phyloP scores from a whole-genome alignment of 2,329 filamentous ascomycete genomes.

The Fusarium fracticaudum region DNA sequence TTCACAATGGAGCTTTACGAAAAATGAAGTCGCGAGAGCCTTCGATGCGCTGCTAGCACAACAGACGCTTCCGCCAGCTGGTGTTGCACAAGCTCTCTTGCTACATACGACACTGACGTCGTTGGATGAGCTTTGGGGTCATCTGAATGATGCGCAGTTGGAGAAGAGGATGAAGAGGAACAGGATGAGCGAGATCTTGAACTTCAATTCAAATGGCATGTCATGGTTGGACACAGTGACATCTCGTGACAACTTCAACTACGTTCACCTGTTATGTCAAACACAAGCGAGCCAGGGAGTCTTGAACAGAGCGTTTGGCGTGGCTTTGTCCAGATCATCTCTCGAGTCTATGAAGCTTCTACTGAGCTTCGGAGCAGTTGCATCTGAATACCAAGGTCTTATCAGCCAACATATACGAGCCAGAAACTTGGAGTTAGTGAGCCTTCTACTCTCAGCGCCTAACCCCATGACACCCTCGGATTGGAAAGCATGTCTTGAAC shows the following conservation, averaged over 20 bases:
- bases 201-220: background rate
- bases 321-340: slow-evolving; percentile 3
- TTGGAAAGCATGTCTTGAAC: slow-evolving; percentile 1
- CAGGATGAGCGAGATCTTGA: background rate
- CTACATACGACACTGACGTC: background rate
- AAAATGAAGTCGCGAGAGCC: slow-evolving; percentile 16
- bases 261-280: slow-evolving; percentile 20
- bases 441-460: slow-evolving; percentile 3
- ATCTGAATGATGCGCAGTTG: slow-evolving; percentile 1
- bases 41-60: background rate
- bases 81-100: slow-evolving; percentile 15
- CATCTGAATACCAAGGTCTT: background rate
- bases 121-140: slow-evolving; percentile 21
- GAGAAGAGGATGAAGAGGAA: slow-evolving; percentile 27
- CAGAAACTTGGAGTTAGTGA: background rate
- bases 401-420: background rate
- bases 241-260: background rate
- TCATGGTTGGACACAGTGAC: slow-evolving; percentile 3
- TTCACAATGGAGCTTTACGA: slow-evolving; percentile 16
- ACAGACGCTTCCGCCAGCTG: background rate
- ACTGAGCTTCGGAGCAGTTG: slow-evolving; percentile 11
- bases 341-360: background rate
- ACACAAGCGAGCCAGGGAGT: background rate
- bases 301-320: slow-evolving; percentile 3
- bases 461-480: background rate